Conservation (phyloP, 2,329 filamentous ascomycete genomes). For the Fusarium dimerum region DNA sequence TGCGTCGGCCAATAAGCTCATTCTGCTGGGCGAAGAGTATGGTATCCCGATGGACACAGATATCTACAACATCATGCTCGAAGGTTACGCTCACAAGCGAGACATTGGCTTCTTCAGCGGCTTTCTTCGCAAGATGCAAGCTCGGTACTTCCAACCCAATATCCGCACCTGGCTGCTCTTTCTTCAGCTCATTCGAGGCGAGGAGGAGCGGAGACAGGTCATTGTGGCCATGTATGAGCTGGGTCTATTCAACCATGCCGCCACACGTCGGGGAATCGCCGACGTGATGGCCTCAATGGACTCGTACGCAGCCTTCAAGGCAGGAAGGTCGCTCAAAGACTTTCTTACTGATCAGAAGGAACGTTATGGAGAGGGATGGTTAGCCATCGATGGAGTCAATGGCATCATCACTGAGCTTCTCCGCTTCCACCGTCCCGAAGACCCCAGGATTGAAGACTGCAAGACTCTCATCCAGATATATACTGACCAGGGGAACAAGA, state of each 20-base stretch:
- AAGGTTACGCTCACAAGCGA: conserved; percentile 39
- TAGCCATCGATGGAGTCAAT: conserved; percentile 38
- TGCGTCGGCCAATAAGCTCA: conserved; percentile 37
- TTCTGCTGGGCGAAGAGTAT: conserved; percentile 38
- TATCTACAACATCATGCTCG: conserved; percentile 50
- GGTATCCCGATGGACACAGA: conserved; percentile 47
- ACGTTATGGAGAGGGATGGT: conserved; percentile 50
- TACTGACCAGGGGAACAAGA: conserved; percentile 19
- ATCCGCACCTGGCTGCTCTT: conserved; percentile 51
- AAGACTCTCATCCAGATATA: conserved; percentile 29
- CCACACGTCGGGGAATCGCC: conserved; percentile 41
- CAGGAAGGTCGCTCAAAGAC: conserved; percentile 33
- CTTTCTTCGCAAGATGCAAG: conserved; percentile 43
- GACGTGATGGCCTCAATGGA: conserved; percentile 46
- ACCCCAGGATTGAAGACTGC: conserved; percentile 28
- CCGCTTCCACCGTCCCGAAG: conserved; percentile 35
- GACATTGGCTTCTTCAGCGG: conserved; percentile 44
- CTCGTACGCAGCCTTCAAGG: conserved; percentile 41
- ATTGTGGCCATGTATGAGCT: conserved; percentile 48
- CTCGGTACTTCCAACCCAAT: conserved; percentile 41
- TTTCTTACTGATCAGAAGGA: conserved; percentile 44
- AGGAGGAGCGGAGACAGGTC: conserved; percentile 52
- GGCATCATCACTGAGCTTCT: conserved; percentile 45
- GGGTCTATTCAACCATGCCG: conserved; percentile 42
- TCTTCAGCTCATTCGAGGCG: conserved; percentile 57